Conservation (phyloP, 768 basidiomycete genomes). For the Dendrothele bispora region DNA sequence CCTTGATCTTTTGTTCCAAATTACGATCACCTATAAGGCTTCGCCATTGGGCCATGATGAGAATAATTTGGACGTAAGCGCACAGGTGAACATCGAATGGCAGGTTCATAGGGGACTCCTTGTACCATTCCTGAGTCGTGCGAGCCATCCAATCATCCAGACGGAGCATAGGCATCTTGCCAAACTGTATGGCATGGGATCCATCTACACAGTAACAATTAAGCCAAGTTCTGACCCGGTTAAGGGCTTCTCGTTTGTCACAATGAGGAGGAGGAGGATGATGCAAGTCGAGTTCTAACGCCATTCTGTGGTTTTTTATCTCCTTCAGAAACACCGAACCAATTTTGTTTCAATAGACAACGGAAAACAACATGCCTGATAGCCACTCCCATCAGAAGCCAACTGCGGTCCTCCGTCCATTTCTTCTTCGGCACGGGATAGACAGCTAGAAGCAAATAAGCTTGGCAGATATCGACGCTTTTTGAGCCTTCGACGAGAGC, state of each 20-base stretch:
- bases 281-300: conserved; percentile 69
- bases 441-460: conserved; percentile 66
- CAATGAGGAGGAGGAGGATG: conserved; percentile 48
- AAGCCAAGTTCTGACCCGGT: conserved; percentile 74
- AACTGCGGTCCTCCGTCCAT: conserved; percentile 73
- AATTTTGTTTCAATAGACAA: not conserved
- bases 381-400: conserved; percentile 72
- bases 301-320: conserved; percentile 58
- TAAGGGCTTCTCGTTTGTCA: conserved; percentile 64
- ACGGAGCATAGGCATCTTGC: conserved; percentile 66
- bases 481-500: conserved; percentile 60
- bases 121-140: conserved; percentile 50
- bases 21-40: conserved; percentile 13
- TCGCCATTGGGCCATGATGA: conserved; percentile 49
- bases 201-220: conserved; percentile 76
- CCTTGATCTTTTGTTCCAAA: conserved; percentile 2
- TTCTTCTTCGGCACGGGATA: conserved; percentile 62
- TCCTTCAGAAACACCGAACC: conserved; percentile 1
- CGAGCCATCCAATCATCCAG: conserved; percentile 63
- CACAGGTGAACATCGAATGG: conserved; percentile 49
- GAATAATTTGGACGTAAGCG: conserved; percentile 51
- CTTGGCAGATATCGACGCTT: conserved; percentile 78
- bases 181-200: conserved; percentile 73
- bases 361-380: conserved; percentile 44
- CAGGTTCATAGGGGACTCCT: conserved; percentile 34